A percentile compares a stretch with the other conserved stretches of the same genome.
Evolutionary conservation across 495 filamentous ascomycete genomes (phyloP).

Genomic region (Aspergillus kassunensis): DNA sequence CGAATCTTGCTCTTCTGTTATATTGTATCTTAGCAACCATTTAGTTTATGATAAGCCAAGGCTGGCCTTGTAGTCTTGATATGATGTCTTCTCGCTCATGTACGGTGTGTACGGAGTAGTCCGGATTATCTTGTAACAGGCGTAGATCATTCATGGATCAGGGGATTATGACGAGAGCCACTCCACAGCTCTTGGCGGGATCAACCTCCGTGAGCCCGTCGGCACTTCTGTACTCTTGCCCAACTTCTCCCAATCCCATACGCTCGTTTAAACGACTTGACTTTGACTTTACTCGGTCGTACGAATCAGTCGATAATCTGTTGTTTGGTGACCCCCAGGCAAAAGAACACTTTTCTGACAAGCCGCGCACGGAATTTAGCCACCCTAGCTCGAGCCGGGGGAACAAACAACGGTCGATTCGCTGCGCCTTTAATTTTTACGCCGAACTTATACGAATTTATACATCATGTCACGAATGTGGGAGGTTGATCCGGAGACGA

Average conservation of each 20-base stretch:
- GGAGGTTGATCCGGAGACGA: constrained; percentile 96
- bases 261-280: constrained; percentile 2
- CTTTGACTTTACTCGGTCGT: not conserved
- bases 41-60: constrained; percentile 37
- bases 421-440: not conserved
- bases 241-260: not conserved
- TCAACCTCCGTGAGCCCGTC: not conserved
- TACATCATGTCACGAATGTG: constrained; percentile 66
- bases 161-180: not conserved
- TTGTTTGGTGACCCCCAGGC: not conserved
- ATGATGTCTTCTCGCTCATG: not conserved
- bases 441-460: constrained; percentile 2
- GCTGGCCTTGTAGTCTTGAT: constrained; percentile 27
- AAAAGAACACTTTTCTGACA: not conserved
- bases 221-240: constrained; percentile 1
- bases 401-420: not conserved
- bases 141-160: not conserved
- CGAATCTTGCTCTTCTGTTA: constrained; percentile 43
- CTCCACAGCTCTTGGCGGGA: constrained; percentile 1
- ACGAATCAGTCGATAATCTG: not conserved
- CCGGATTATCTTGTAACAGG: too few species aligned
- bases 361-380: not conserved
- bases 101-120: too few species aligned
- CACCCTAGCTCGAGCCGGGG: not conserved
- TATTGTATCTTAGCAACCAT: constrained; percentile 48